phyloP scores from a whole-genome alignment of 2,329 filamentous ascomycete genomes.

The Pestalotiopsis sp. region DNA sequence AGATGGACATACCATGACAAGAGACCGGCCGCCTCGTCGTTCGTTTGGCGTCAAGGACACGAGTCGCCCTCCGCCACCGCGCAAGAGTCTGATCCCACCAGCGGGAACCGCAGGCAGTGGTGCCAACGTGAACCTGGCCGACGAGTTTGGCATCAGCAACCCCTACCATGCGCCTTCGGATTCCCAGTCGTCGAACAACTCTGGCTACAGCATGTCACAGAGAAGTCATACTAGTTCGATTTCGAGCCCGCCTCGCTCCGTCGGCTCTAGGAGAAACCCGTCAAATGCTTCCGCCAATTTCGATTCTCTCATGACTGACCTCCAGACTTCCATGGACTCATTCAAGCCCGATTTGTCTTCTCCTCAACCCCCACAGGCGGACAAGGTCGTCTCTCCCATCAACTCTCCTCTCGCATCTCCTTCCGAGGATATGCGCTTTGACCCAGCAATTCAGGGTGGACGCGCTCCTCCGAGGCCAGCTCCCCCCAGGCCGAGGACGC shows the following conservation, averaged over 20 bases:
- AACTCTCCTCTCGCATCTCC: constrained; percentile 14
- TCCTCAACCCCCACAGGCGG: constrained; percentile 20
- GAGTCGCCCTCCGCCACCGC: constrained; percentile 55
- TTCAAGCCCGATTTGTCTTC: constrained; percentile 33
- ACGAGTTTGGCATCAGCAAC: constrained; percentile 64
- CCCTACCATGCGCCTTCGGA: constrained; percentile 67
- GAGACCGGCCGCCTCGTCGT: constrained; percentile 37
- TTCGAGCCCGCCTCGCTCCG: constrained; percentile 57
- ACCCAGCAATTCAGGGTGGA: constrained; percentile 31
- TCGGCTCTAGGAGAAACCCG: constrained; percentile 38
- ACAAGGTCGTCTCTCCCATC: constrained; percentile 9
- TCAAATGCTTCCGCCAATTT: constrained; percentile 48
- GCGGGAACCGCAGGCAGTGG: constrained; percentile 40
- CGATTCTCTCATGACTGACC: constrained; percentile 53
- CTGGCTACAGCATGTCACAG: constrained; percentile 54
- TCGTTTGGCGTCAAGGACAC: constrained; percentile 51
- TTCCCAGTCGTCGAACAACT: constrained; percentile 68
- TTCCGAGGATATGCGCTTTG: constrained; percentile 29
- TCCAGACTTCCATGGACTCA: constrained; percentile 54
- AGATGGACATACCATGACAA: constrained; percentile 25
- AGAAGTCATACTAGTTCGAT: constrained; percentile 63
- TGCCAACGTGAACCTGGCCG: constrained; percentile 57
- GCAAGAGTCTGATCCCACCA: constrained; percentile 50
- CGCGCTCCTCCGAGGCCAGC: constrained; percentile 17
- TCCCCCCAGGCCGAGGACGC: constrained; percentile 10